Percentiles rank a stretch among this genome's conserved stretches.
Conservation (phyloP, 148 eudicot genomes). For the Nepenthes mirabilis region DNA sequence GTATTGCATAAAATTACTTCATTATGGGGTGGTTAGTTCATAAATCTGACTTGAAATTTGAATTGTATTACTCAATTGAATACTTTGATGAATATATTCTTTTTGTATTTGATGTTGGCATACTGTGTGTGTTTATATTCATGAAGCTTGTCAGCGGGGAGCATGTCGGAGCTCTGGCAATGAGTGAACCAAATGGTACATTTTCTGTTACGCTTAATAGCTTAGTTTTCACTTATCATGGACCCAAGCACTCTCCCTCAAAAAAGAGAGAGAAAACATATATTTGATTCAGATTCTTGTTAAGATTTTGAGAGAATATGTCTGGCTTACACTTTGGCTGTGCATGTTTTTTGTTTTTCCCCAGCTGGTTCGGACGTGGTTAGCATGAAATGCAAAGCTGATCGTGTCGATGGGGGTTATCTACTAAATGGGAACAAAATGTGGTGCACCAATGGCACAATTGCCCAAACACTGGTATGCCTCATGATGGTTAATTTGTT, state of each 20-base stretch:
- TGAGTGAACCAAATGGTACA: constrained; percentile 99
- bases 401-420: constrained; percentile 78
- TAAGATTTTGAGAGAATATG: not conserved
- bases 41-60: not conserved
- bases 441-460: constrained; percentile 99
- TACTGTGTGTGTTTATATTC: constrained; percentile 2
- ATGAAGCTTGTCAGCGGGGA: constrained; percentile 94
- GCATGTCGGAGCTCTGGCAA: constrained; percentile 97
- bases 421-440: constrained; percentile 89
- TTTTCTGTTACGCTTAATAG: constrained; percentile 3
- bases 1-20: no score
- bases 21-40: no score
- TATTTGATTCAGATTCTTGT: not conserved
- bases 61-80: not conserved
- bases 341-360: constrained; percentile 2
- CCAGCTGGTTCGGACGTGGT: constrained; percentile 99
- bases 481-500: not conserved
- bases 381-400: constrained; percentile 99
- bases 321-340: not conserved
- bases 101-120: not conserved
- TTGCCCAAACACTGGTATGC: constrained; percentile 81
- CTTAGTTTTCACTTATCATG: not conserved
- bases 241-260: not conserved
- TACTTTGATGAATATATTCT: not conserved
- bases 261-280: not conserved